Base-by-base conservation (phyloP, 2,329 filamentous ascomycete genomes). In the Phaeosphaeria sp. region DNA sequence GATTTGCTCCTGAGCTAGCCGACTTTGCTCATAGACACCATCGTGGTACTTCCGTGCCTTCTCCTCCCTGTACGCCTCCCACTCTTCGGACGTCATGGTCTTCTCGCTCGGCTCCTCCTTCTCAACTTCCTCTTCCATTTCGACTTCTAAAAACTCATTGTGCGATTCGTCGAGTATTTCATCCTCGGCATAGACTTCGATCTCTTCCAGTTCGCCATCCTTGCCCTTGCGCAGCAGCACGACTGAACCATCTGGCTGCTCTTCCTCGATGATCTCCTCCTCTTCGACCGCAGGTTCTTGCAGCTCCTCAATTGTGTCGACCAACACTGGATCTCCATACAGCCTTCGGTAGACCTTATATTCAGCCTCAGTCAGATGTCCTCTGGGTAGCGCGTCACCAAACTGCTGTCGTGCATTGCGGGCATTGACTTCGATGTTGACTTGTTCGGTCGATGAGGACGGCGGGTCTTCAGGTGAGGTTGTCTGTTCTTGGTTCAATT, bases 271-370 rank as follows among this genome's bases (percentile, higher is more conserved):
- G 67, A 80, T 82, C 65, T 77, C 78, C 81, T 80, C 48, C 78
- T 79, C 66, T 83, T 79, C 65, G 80, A 78, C 59, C 80, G 83
- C 24, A 78, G 74, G 61, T 30, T 66, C 71, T 50, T 71, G 66
- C n/a, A 74, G 64, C 42, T 77, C 71, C 59, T 79, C 87, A 3
- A 87, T 82, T 74, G 90, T 86, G 56, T 89, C 87, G 43, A 88
- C 83, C 60, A 91, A 74, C 1, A 77, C 54, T 1, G 93, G 92
- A 33, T 88, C 82, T 1, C 93, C 94, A 74, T 95, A 97, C 17
- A 96, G 79, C 62, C 92, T 84, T 71, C 90, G 87, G 76, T 96
- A 97, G 0, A 96, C 79, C 48, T 80, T 81, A 68, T 90, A 88
- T 74, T 97, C 93, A 52, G 90, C 85, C 1, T 84, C 82, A 33